Evolutionary conservation across 2,329 filamentous ascomycete species (phyloP).

Genomic region (Claviceps arundinis): DNA sequence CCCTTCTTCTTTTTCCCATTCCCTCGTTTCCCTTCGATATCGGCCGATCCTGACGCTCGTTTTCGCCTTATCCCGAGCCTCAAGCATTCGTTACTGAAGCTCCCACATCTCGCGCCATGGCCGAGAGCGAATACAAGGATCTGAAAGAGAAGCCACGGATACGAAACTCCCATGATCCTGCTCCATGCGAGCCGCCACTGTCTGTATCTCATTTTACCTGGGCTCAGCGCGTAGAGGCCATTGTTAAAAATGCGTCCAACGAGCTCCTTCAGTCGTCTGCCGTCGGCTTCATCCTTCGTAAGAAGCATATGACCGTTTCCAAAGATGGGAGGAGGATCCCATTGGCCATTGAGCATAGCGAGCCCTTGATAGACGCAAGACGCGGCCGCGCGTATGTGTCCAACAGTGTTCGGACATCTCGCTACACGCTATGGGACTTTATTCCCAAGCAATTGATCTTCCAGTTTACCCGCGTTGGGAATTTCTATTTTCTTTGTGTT

Average conservation of each 20-base stretch:
- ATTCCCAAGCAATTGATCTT: constrained; percentile 73
- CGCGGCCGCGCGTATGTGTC: constrained; percentile 36
- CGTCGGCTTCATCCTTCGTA: constrained; percentile 41
- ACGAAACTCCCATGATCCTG: background rate
- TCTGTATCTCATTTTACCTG: background rate
- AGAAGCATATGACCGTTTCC: constrained; percentile 55
- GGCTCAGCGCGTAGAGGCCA: constrained; percentile 1
- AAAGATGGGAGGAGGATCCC: constrained; percentile 51
- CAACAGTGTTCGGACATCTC: constrained; percentile 64
- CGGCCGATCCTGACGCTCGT: background rate
- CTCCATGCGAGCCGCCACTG: background rate
- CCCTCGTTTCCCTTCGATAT: background rate
- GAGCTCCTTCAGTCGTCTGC: constrained; percentile 25
- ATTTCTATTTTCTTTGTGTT: constrained; percentile 78
- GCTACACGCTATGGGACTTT: constrained; percentile 76
- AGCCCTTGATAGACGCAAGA: constrained; percentile 34
- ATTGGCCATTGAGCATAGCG: constrained; percentile 23
- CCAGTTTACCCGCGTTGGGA: constrained; percentile 75
- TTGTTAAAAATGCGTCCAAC: constrained; percentile 10
- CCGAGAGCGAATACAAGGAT: constrained; percentile 1
- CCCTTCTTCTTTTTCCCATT: background rate
- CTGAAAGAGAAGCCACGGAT: constrained; percentile 2
- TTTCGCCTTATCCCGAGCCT: background rate
- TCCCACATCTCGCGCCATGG: background rate
- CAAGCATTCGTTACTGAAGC: background rate